Conservation (phyloP, 1,284 basidiomycete genomes). For the Trametes sp. region DNA sequence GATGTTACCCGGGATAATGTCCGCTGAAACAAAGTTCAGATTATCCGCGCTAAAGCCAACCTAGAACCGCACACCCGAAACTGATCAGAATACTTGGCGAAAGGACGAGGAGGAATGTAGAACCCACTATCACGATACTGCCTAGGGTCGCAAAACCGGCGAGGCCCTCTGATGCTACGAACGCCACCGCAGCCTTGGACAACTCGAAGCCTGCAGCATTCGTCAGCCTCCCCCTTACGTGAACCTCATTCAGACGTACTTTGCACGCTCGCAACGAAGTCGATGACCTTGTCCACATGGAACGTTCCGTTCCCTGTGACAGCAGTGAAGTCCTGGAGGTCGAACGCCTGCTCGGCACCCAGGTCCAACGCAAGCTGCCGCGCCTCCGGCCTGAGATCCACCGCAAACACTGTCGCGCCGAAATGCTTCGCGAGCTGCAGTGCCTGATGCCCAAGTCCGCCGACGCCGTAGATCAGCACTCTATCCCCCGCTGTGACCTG, state of each 20-base stretch:
- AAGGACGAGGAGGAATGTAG: background rate
- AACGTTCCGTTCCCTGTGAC: constrained; percentile 8
- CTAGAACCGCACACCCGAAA: no score
- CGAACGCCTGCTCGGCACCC: constrained; percentile 6
- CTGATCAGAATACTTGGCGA: no score
- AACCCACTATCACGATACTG: constrained; percentile 12
- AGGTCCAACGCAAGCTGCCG: background rate
- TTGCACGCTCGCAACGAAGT: constrained; percentile 12
- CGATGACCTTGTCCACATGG: constrained; percentile 14
- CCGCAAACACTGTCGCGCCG: constrained; percentile 23
- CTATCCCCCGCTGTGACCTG: constrained; percentile 20
- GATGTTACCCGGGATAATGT: constrained; percentile 4
- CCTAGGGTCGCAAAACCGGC: background rate
- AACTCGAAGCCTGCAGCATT: background rate
- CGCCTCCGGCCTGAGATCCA: constrained; percentile 9
- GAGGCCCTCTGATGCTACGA: background rate
- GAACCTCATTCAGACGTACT: background rate
- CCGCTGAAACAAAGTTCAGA: constrained; percentile 12
- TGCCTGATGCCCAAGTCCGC: constrained; percentile 25
- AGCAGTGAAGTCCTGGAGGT: constrained; percentile 3
- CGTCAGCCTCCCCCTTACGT: background rate
- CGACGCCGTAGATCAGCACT: constrained; percentile 24
- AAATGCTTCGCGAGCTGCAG: constrained; percentile 20
- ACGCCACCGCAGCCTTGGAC: constrained; percentile 5
- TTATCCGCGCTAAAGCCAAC: constrained; percentile 2